A percentile compares a stretch with the other conserved stretches of the same genome.
These are phyloP conservation scores for Inga oerstediana DNA, from an alignment of 306 rosid species.

Conservation along the genomic window DNA sequence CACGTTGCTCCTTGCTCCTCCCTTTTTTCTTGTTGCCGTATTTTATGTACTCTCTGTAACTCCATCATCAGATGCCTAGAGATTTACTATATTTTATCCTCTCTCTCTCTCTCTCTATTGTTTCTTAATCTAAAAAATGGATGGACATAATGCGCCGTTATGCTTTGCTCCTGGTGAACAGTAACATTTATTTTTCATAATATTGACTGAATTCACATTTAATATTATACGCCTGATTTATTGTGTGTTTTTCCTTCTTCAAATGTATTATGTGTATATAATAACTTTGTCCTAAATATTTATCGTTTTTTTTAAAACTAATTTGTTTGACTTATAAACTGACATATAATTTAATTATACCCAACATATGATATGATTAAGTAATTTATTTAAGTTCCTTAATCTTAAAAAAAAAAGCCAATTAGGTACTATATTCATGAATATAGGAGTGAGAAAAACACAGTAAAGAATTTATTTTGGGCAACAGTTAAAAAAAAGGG, in stretches of 20 bases:
- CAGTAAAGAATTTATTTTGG: too few species aligned
- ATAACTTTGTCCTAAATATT: too few species aligned
- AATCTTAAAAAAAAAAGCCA: too few species aligned
- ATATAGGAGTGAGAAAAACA: neutral
- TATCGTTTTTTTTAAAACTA: too few species aligned
- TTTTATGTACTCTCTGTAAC: constrained; percentile 35
- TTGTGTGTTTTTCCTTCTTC: neutral
- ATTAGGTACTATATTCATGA: neutral
- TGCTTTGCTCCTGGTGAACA: neutral
- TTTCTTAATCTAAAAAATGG: neutral
- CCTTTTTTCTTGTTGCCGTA: constrained; percentile 36
- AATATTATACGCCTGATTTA: neutral
- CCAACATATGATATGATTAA: too few species aligned
- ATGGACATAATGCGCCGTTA: neutral
- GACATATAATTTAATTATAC: too few species aligned
- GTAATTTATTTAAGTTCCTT: too few species aligned
- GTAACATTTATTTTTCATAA: neutral
- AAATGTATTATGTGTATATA: too few species aligned
- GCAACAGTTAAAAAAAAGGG: too few species aligned
- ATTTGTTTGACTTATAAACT: too few species aligned
- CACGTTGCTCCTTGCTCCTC: constrained; percentile 38
- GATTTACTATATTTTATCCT: neutral
- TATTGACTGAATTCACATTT: neutral
- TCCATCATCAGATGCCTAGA: neutral
- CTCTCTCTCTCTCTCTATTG: neutral